These are phyloP conservation scores for Phialophora tarda DNA, from an alignment of 2,329 filamentous ascomycete genomes.

Conservation along the genomic window DNA sequence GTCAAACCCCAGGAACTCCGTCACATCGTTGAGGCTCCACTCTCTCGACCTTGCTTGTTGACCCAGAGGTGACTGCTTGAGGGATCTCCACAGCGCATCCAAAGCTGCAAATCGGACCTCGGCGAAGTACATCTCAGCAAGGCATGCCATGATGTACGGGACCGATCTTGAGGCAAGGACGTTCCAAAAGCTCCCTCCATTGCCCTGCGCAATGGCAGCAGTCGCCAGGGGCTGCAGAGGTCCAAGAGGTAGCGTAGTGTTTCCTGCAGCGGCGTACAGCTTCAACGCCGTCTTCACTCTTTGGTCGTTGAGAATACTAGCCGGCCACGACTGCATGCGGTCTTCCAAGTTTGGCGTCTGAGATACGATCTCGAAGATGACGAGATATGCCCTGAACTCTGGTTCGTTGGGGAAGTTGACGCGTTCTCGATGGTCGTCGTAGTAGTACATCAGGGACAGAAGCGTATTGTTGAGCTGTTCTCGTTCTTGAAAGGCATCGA, in stretches of 20 bases:
- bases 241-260: slow-evolving; percentile 58
- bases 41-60: slow-evolving; percentile 58
- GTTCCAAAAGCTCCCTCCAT: slow-evolving; percentile 64
- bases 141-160: slow-evolving; percentile 68
- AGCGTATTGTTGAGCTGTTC: slow-evolving; percentile 69
- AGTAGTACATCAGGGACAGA: slow-evolving; percentile 65
- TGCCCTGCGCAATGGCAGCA: slow-evolving; percentile 62
- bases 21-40: slow-evolving; percentile 62
- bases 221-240: slow-evolving; percentile 56
- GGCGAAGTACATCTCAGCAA: slow-evolving; percentile 68
- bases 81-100: slow-evolving; percentile 60
- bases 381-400: slow-evolving; percentile 68
- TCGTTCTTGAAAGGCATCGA: slow-evolving; percentile 64
- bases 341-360: slow-evolving; percentile 62
- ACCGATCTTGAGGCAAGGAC: slow-evolving; percentile 60
- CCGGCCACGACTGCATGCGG: slow-evolving; percentile 62
- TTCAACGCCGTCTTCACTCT: slow-evolving; percentile 63
- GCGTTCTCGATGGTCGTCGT: slow-evolving; percentile 60
- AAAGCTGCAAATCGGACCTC: slow-evolving; percentile 62
- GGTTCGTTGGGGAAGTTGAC: slow-evolving; percentile 62
- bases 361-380: slow-evolving; percentile 60
- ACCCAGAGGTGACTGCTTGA: slow-evolving; percentile 55
- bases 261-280: slow-evolving; percentile 62
- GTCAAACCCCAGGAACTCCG: slow-evolving; percentile 61
- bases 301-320: slow-evolving; percentile 55